Percentiles rank a stretch among this genome's conserved stretches.
These are phyloP conservation scores for Pterocarpus macrocarpus DNA, from an alignment of 306 rosid genomes.

Conservation along the genomic window DNA sequence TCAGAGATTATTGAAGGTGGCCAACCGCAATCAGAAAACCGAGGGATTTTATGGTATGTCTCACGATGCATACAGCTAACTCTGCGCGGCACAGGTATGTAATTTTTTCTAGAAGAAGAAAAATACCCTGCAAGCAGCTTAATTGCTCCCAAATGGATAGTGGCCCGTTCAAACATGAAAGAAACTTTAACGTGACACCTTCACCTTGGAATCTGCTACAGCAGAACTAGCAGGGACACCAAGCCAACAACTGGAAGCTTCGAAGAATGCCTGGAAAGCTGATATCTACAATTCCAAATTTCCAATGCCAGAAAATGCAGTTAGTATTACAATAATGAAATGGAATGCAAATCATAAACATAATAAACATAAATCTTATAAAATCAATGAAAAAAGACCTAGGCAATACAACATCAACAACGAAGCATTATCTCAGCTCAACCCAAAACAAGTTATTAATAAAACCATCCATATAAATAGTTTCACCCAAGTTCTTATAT, in stretches of 20 bases:
- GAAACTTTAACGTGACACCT: constrained; percentile 55
- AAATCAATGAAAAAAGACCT: not conserved
- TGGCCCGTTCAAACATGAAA: constrained; percentile 71
- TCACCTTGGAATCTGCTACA: constrained; percentile 53
- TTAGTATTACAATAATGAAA: not conserved
- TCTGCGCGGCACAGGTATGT: constrained; percentile 40
- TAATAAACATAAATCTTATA: not conserved
- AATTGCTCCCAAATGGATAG: constrained; percentile 55
- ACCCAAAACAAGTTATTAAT: not conserved
- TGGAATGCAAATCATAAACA: no score
- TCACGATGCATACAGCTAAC: constrained; percentile 59
- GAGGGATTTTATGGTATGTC: constrained; percentile 47
- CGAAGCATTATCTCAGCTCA: not conserved
- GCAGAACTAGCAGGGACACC: constrained; percentile 43
- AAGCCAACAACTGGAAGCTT: constrained; percentile 11
- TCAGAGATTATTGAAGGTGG: constrained; percentile 47
- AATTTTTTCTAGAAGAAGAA: constrained; percentile 57
- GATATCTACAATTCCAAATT: not conserved
- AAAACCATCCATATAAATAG: not conserved
- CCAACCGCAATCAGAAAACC: constrained; percentile 53
- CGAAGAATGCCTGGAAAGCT: not conserved
- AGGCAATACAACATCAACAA: not conserved
- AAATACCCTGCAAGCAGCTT: constrained; percentile 64
- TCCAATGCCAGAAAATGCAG: not conserved
- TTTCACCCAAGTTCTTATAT: not conserved